Evolutionary conservation across 169 alveolate genomes (phyloP), one percentile per base, ranked within the genome.

Genomic region (Babesia microti): DNA sequence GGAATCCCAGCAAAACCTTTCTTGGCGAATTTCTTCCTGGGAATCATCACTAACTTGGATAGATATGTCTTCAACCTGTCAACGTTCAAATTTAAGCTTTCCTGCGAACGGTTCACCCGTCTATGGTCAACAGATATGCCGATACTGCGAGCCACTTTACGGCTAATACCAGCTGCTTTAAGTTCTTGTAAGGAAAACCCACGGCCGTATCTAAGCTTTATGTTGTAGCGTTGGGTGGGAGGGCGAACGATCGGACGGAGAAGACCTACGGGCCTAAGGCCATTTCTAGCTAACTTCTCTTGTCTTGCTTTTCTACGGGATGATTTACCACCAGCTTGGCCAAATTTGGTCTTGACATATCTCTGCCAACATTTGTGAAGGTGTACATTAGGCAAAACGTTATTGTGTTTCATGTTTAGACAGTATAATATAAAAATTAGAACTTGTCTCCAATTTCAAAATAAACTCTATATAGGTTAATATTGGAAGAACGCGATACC

Each of bases 81-180:
- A 36, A 90, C 95, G 76, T 97, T 97, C 54, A 67, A 40, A 54
- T 86, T 81, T 51, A 95, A 78, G 51, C 94, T 81, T 72, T 95
- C 99, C 49, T 85, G 83, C 41, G 85, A 76, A 54, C 86, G 69
- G 85, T 95, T 91, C 50, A 85, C 81, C 76, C 99, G 85, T 68
- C 99, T 89, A 79, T 92, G 97, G 81, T 97, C 99, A 41, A 92
- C 97, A 27, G 94, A 74, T 54, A 96, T 91, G 45, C 99, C 99
- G 48, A 96, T 85, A 36, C 97, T 88, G 74, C 85, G 68, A 42
- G 99, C 99, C 41, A 91, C 93, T 61, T 79, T 63, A 46, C 87
- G 82, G 50, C 89, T 73, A 57, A 96, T 50, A 52, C 96, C 95
- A 28, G 97, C 98, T 1, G 79, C 90, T 81, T 90, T 88, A 59